These are phyloP conservation scores for Fagopyrum esculentum DNA, from an alignment of 148 eudicot species.

Conservation along the genomic window DNA sequence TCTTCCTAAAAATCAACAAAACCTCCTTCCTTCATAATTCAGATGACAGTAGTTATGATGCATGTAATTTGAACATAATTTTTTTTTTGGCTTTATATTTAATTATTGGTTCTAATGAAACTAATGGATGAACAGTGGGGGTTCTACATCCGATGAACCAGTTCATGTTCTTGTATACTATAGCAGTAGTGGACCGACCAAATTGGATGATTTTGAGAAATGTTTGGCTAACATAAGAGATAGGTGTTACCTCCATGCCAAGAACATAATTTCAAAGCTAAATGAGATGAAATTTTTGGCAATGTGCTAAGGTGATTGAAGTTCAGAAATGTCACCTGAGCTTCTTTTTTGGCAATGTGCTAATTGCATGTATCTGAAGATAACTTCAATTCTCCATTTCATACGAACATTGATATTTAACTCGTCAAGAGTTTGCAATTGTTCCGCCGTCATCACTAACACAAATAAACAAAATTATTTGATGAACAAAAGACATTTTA, in stretches of 20 bases:
- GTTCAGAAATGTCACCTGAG: too few species aligned
- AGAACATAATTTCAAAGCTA: conserved; percentile 72
- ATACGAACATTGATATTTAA: too few species aligned
- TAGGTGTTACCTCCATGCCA: conserved; percentile 77
- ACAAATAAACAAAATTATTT: too few species aligned
- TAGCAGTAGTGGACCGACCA: conserved; percentile 81
- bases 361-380: too few species aligned
- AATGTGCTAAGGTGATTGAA: too few species aligned
- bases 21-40: too few species aligned
- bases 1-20: too few species aligned
- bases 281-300: conserved; percentile 37
- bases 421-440: too few species aligned
- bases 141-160: conserved; percentile 73
- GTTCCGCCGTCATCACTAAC: too few species aligned
- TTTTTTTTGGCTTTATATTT: background rate
- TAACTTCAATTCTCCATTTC: too few species aligned
- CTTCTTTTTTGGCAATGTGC: too few species aligned
- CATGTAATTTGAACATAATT: background rate
- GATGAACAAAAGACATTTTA: too few species aligned
- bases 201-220: conserved; percentile 50
- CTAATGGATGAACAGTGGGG: conserved; percentile 35
- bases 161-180: conserved; percentile 95
- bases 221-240: conserved; percentile 74
- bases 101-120: conserved; percentile 1
- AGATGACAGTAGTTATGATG: background rate